Evolutionary conservation across 148 eudicot genomes (phyloP).

Genomic region (Arbutus unedo): DNA sequence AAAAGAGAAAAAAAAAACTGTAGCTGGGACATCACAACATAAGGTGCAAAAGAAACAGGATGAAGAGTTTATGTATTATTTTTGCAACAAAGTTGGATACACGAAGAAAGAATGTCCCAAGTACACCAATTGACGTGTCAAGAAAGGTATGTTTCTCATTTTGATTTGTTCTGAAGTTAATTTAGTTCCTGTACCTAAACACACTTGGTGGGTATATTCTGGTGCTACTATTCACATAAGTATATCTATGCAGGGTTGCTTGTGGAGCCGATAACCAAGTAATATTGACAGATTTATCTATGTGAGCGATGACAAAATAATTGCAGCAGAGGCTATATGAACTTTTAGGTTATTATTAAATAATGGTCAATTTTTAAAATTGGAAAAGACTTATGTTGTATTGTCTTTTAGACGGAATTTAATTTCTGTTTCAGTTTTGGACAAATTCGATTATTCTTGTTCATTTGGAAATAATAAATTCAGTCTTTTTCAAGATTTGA

Average conservation of each 20-base stretch:
- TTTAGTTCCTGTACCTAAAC: no score
- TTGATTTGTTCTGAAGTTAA: no score
- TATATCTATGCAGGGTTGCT: conserved; percentile 7
- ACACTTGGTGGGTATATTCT: no score
- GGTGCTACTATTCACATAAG: no score
- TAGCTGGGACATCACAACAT: not conserved
- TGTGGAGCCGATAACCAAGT: not conserved
- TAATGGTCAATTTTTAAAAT: not conserved
- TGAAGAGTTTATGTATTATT: not conserved
- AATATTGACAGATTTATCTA: no score
- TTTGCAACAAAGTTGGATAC: not conserved
- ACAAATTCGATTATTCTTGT: conserved; percentile 3
- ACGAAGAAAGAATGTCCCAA: not conserved
- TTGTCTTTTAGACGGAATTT: conserved; percentile 13
- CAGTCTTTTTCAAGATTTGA: not conserved
- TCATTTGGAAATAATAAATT: not conserved
- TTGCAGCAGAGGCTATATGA: no score
- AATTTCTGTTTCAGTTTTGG: conserved; percentile 10
- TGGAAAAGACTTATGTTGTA: conserved; percentile 4
- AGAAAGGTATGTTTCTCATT: not conserved
- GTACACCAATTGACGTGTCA: not conserved
- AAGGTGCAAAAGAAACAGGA: not conserved
- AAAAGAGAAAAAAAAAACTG: not conserved
- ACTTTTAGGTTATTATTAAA: not conserved
- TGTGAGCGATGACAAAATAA: no score